A percentile compares a stretch with the other conserved stretches of the same genome.
Evolutionary conservation across 192 early-diverging fungal species (phyloP).

Genomic region (Coemansia sp.): DNA sequence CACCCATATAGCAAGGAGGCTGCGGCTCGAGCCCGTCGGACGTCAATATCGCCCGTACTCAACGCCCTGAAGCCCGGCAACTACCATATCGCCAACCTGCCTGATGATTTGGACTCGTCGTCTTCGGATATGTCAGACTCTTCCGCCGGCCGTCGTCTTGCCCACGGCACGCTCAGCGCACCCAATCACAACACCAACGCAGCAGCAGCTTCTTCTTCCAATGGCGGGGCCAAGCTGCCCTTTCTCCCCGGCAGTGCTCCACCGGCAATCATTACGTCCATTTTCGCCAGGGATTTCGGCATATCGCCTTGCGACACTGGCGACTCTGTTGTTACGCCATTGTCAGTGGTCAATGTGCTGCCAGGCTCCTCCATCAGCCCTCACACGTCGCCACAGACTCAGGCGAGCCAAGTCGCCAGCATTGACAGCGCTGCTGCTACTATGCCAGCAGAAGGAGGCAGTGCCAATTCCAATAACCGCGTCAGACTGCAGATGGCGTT

Average conservation of each 20-base stretch:
- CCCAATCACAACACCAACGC: not conserved
- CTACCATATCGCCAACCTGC: conserved; percentile 55
- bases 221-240: not conserved
- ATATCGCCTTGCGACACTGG: conserved; percentile 39
- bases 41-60: conserved; percentile 50
- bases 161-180: not conserved
- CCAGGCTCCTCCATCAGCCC: conserved; percentile 17
- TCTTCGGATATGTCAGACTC: conserved; percentile 23
- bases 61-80: conserved; percentile 46
- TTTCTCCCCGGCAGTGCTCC: not conserved
- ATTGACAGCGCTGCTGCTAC: not conserved
- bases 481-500: conserved; percentile 19
- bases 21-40: conserved; percentile 13
- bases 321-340: conserved; percentile 42
- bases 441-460: not conserved
- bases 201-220: not conserved
- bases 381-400: conserved; percentile 22
- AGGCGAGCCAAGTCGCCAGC: not conserved
- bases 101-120: conserved; percentile 43
- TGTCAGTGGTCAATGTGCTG: conserved; percentile 53
- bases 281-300: conserved; percentile 15
- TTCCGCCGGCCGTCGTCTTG: not conserved
- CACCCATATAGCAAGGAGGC: conserved; percentile 3
- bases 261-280: conserved; percentile 39
- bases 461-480: not conserved